Conservation (phyloP, 805 yeast genomes). For the Candida sphagnicola region DNA sequence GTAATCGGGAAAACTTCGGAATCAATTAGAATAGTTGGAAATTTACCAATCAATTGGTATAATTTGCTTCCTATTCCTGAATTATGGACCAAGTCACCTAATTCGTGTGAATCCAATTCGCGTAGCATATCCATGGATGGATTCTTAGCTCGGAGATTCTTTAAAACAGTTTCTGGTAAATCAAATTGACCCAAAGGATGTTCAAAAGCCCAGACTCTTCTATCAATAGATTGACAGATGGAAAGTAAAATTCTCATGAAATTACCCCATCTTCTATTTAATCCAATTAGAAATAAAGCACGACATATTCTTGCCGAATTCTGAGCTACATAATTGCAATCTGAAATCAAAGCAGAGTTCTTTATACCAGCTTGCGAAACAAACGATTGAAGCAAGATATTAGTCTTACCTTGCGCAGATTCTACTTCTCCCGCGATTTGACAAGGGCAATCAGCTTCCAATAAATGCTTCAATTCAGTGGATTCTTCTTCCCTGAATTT, state of each 20-base stretch:
- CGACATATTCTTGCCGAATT: constrained; percentile 91
- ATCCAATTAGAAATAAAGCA: constrained; percentile 81
- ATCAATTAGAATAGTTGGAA: constrained; percentile 72
- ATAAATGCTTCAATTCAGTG: constrained; percentile 60
- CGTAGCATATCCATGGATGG: constrained; percentile 70
- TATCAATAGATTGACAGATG: constrained; percentile 83
- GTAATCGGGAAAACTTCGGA: constrained; percentile 90
- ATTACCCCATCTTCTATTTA: constrained; percentile 88
- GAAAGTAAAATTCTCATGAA: constrained; percentile 71
- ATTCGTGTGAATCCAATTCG: constrained; percentile 67
- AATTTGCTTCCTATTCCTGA: constrained; percentile 64
- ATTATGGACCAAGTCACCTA: constrained; percentile 90
- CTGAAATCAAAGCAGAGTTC: constrained; percentile 82
- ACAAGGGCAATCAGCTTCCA: constrained; percentile 64
- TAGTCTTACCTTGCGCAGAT: constrained; percentile 80
- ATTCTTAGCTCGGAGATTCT: constrained; percentile 57
- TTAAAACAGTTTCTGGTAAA: constrained; percentile 60
- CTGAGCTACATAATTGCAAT: constrained; percentile 90
- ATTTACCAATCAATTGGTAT: constrained; percentile 56
- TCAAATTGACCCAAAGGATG: constrained; percentile 91
- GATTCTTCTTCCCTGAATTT: constrained; percentile 87
- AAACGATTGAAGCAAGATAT: constrained; percentile 81
- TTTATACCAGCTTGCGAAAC: constrained; percentile 69
- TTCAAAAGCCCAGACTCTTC: constrained; percentile 80
- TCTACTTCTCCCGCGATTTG: constrained; percentile 77